Percentiles rank a stretch among this genome's conserved stretches.
phyloP scores from a whole-genome alignment of 2,329 filamentous ascomycete genomes.

The Rhytidhysteron rufulum region DNA sequence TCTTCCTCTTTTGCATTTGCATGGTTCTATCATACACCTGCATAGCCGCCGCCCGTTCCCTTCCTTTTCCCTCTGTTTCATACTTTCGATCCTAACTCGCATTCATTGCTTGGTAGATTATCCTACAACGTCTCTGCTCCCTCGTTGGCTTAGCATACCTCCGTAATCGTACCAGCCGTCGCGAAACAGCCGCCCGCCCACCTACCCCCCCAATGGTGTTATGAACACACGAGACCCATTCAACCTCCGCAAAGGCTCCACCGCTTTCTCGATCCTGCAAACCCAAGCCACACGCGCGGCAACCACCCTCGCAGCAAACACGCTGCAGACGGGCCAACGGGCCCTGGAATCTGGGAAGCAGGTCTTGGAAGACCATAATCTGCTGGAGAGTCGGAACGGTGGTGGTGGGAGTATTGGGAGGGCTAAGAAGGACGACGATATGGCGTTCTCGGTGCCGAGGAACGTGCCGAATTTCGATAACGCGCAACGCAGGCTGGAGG shows the following conservation, averaged over 20 bases:
- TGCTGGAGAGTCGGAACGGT: no score
- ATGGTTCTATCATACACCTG: no score
- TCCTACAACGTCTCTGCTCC: no score
- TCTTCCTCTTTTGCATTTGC: no score
- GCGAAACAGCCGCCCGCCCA: not conserved
- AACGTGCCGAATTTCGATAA: conserved; percentile 42
- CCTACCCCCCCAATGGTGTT: conserved; percentile 7
- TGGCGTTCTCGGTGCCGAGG: conserved; percentile 41
- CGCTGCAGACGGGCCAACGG: conserved; percentile 25
- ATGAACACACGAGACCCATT: conserved; percentile 48
- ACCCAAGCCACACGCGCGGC: conserved; percentile 25
- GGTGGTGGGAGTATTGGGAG: no score
- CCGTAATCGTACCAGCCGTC: no score
- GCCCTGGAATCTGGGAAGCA: conserved; percentile 26
- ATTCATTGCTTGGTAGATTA: no score
- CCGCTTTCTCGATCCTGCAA: conserved; percentile 28
- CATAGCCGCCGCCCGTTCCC: no score
- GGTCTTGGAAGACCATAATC: conserved; percentile 21
- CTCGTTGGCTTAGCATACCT: no score
- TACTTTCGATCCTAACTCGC: not conserved
- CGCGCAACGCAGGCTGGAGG: conserved; percentile 38
- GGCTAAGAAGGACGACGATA: conserved; percentile 24
- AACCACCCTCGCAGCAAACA: conserved; percentile 13
- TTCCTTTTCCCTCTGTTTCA: not conserved
- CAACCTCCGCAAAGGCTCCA: conserved; percentile 37